Evolutionary conservation across 306 rosid genomes (phyloP).

Genomic region (Dryas octopetala): DNA sequence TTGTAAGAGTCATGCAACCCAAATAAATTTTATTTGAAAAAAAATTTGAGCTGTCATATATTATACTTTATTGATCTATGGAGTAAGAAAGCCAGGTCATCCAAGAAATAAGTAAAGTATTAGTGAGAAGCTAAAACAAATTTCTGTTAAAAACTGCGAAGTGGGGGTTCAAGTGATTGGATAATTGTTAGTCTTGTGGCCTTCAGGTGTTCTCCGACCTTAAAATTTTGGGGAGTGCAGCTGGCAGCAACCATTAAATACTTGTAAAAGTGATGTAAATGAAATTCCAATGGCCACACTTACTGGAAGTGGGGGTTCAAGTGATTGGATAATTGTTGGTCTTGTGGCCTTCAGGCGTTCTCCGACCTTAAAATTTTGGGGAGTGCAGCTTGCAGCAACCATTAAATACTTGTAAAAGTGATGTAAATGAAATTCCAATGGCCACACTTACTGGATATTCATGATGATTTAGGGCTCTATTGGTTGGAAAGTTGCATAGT

Average conservation of each 20-base stretch:
- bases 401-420: background rate
- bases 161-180: too few species aligned
- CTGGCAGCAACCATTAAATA: background rate
- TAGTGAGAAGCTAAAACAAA: background rate
- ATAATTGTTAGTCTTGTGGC: background rate
- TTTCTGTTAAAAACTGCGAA: background rate
- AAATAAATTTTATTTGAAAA: background rate
- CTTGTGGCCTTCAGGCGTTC: background rate
- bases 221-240: background rate
- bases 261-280: background rate
- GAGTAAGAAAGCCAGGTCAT: background rate
- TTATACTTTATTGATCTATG: background rate
- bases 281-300: background rate
- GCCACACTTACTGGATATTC: background rate
- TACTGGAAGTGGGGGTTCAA: background rate
- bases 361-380: background rate
- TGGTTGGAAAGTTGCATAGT: too few species aligned
- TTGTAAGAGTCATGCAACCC: background rate
- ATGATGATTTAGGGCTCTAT: too few species aligned
- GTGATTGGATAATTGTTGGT: background rate
- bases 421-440: background rate
- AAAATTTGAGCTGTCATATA: background rate
- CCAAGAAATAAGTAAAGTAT: background rate
- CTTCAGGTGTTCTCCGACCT: background rate
- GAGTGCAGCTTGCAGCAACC: background rate